Percentiles rank a stretch among this genome's conserved stretches.
Conservation (phyloP, 768 basidiomycete species). For the Podaxis sp. region DNA sequence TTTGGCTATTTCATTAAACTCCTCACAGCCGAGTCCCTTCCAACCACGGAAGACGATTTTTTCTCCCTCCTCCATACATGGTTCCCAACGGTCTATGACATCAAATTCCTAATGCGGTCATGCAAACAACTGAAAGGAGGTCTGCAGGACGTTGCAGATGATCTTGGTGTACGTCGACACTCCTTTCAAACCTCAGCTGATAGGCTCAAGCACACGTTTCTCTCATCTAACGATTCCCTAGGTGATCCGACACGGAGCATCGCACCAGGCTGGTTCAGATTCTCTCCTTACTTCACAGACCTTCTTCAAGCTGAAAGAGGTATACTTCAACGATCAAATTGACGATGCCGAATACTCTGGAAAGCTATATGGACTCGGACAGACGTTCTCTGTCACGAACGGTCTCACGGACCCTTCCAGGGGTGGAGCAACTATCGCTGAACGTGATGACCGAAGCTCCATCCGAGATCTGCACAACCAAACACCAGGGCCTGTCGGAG, state of each 20-base stretch:
- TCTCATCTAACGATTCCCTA: conserved; percentile 27
- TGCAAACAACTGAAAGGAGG: conserved; percentile 86
- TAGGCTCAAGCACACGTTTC: background rate
- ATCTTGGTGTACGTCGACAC: conserved; percentile 72
- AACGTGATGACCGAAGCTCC: conserved; percentile 68
- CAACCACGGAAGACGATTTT: conserved; percentile 86
- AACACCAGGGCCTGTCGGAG: conserved; percentile 49
- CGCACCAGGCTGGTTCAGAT: conserved; percentile 98
- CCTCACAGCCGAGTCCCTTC: conserved; percentile 81
- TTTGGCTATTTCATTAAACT: conserved; percentile 98
- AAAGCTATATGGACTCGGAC: conserved; percentile 81
- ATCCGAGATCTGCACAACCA: conserved; percentile 55
- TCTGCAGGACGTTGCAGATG: conserved; percentile 94
- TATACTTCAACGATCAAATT: conserved; percentile 89
- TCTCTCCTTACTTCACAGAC: conserved; percentile 89
- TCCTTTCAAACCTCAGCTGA: conserved; percentile 1
- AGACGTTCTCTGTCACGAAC: conserved; percentile 69
- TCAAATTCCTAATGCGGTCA: conserved; percentile 93
- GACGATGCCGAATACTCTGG: conserved; percentile 83
- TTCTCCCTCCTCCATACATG: conserved; percentile 84
- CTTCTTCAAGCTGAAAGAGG: conserved; percentile 94
- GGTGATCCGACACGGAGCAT: conserved; percentile 87
- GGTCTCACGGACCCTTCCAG: conserved; percentile 65
- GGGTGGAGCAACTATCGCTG: conserved; percentile 79
- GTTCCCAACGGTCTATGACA: conserved; percentile 97